Evolutionary conservation across 2,329 filamentous ascomycete species (phyloP), one percentile per base, ranked within the genome.

Genomic region (Alternaria metachromatica): DNA sequence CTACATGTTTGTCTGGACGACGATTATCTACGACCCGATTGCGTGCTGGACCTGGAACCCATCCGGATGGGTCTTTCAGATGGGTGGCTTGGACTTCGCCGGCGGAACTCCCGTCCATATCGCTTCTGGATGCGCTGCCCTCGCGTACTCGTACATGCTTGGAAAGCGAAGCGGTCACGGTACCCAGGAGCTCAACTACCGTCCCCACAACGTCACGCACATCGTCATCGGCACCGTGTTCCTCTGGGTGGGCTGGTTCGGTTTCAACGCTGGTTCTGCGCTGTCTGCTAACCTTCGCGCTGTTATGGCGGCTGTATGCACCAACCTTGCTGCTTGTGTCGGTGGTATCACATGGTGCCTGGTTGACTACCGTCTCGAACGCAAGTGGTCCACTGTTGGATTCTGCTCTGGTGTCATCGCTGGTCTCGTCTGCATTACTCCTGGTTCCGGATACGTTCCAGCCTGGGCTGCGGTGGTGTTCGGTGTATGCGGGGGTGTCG

Each of bases 1-100:
- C 75, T 97, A 97, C 85, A 96, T 96, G 90, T 95, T 97, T 76
- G 84, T 97, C 78, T 97, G 94, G 94, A 87, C 91, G 1, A 97
- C 94, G 6, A 77, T 97, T 63, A 91, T 97, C 77, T 97, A 97
- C 81, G 93, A 97, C 73, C 92, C 93, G 2, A 94, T 97, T 76
- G 94, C 94, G 49, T 97, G 93, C 86, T 97, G 94, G 94, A 96
- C 92, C 9, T 97, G 94, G 94, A 97, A 97, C 78, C 81, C 91
- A 1, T 83, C 84, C 30, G 94, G 94, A 21, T 97, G 94, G 94
- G 89, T 90, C 12, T 91, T 87, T 80, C 85, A 87, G 69, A 87
- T 96, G 82, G 93, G 93, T 50, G 92, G 92, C 26, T 86, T 96
- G 48, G 94, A 97, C 81, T 97, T 96, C 75, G 94, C 94, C 21